phyloP scores from a whole-genome alignment of 805 yeast genomes.

The Spencermartinsiella europaea region DNA sequence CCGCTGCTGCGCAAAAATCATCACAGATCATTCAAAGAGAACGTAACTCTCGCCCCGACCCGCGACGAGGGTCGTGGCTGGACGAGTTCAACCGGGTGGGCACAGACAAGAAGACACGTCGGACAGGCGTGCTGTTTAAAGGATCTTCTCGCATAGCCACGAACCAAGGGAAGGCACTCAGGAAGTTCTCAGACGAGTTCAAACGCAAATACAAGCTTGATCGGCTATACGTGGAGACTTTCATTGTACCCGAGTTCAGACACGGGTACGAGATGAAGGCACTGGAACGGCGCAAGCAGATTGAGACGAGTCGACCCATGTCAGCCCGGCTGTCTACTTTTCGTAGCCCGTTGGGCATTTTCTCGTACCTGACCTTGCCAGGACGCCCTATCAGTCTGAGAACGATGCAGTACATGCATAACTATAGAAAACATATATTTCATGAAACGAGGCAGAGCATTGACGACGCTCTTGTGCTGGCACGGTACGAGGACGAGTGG shows the following conservation, averaged over 20 bases:
- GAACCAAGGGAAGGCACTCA: conserved; percentile 5
- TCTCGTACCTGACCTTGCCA: conserved; percentile 9
- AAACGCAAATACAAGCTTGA: conserved; percentile 7
- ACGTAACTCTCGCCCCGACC: not conserved
- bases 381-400: conserved; percentile 2
- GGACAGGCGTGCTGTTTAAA: not conserved
- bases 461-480: not conserved
- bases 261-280: not conserved
- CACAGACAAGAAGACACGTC: too few species aligned
- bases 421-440: not conserved
- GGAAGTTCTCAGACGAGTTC: not conserved
- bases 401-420: not conserved
- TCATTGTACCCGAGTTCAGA: conserved; percentile 11
- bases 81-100: conserved; percentile 4
- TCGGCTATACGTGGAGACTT: conserved; percentile 8
- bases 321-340: conserved; percentile 2
- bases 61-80: not conserved
- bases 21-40: not conserved
- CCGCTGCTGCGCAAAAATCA: not conserved
- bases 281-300: not conserved
- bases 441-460: not conserved
- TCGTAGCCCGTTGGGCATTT: conserved; percentile 9
- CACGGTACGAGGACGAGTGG: conserved; percentile 11
- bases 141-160: conserved; percentile 2
- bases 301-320: conserved; percentile 4